Base-by-base conservation (phyloP, 2,329 filamentous ascomycete genomes). In the Cercospora sp. region DNA sequence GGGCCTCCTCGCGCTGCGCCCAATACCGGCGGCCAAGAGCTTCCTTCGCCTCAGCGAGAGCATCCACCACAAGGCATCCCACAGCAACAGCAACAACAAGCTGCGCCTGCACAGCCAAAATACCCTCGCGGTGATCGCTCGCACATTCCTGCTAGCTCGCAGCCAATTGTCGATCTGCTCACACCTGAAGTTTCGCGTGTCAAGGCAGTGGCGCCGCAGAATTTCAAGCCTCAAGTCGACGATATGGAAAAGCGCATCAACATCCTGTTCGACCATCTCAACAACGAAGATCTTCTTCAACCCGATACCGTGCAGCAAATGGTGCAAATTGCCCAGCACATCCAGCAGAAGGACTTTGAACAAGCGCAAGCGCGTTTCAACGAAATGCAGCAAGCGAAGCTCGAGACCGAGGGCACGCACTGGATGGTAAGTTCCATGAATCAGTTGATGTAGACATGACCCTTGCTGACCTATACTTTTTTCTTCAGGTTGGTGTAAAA, bases 241-340 rank as follows among this genome's bases (percentile, higher is more conserved):
- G 95, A 98, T 78, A 95, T 94, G 2, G 92, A 97, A 79, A 97
- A 97, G 82, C 89, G 95, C 30, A 86, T 99, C 68, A 74, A 91
- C 75, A 89, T 97, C 61, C 84, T 99, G n/a, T 98, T 97, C 79
- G 94, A 99, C 77, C 93, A 97, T 79, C 85, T 99, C 58, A 99
- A 98, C 85, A 98, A 98, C 73, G 91, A 94, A 77, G 94, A 98
- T 76, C 84, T 97, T 49, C 85, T 98, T 65, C 91, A 91, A 82
- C 87, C 91, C 1, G 90, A 91, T 75, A 97, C 91, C 0, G 87
- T 94, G 61, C 84, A 87, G 69, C 85, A 89, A 77, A 83, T 94
- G 74, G 84, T 85, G 8, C 82, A 88, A 74, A 81, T 93, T 32
- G 76, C 79, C 24, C 75, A 75, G 65, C 76, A 78, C 51, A 73